Base-by-base conservation (phyloP, 2,329 filamentous ascomycete species). In the Geosmithia putterillii region DNA sequence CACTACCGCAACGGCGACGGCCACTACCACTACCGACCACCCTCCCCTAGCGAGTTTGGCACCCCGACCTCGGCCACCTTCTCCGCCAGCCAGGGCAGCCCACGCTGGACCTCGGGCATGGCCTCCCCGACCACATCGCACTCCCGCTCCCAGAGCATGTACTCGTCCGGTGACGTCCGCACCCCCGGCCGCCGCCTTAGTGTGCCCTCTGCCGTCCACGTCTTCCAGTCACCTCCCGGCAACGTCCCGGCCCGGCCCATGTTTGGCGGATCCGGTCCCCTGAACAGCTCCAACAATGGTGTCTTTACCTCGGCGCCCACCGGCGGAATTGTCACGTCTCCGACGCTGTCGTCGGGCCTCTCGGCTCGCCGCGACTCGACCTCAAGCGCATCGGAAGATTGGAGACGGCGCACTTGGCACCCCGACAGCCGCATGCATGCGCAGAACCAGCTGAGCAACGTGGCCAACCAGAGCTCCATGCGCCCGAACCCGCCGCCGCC, bases 391-490 rank as follows among this genome's bases (percentile, higher is more conserved):
- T 65, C 74, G 1, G 87, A 94, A 48, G 81, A 87, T 37, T 86
- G 81, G 75, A 79, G 88, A 49, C 73, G 89, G 48, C 76, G 88
- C 43, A 95, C 89, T 3, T 95, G 89, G 89, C 89, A 95, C 61
- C 86, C 87, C 1, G 85, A 87, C 48, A 83, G 79, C 46, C 72
- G 75, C 15, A 74, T 73, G 48, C 79, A 78, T 47, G 71, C 8
- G 3, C 37, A 38, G 23, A 37, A 72, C 46, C 89, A 85, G 60
- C 61, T 94, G 43, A 85, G 77, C 52, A 83, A 86, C 49, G 83
- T 86, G 35, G 78, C 85, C 47, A 86, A 79, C 5, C 79, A 84
- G 54, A 78, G 60, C 57, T 78, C 68, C 49, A 73, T 65, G 62
- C 75, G 63, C 57, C 77, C 57, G 54, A 76, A 54, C 62, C 74